Conservation (phyloP, 768 basidiomycete genomes). For the Lyophyllum atratum region DNA sequence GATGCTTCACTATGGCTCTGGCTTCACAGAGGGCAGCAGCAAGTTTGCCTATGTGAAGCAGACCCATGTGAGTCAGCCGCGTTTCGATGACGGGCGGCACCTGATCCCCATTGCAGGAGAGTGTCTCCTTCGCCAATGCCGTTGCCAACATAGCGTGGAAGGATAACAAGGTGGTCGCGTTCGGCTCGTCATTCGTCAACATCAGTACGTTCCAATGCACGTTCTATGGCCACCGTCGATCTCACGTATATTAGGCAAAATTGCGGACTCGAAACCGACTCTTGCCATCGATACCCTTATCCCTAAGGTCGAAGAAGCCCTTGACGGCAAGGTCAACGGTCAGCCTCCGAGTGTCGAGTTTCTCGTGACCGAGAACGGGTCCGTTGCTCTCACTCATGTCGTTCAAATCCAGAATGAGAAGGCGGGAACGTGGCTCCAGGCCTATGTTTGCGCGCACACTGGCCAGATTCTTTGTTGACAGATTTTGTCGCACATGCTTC, state of each 20-base stretch:
- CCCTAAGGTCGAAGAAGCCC: constrained; percentile 30
- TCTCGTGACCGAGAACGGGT: constrained; percentile 36
- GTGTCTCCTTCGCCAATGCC: constrained; percentile 33
- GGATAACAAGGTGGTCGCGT: constrained; percentile 37
- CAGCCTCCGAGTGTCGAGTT: constrained; percentile 39
- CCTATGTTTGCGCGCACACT: constrained; percentile 51
- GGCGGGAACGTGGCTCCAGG: constrained; percentile 51
- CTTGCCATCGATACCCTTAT: constrained; percentile 36
- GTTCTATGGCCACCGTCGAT: not conserved
- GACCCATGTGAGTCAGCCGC: constrained; percentile 21
- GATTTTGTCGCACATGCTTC: constrained; percentile 35
- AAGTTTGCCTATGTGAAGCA: constrained; percentile 34
- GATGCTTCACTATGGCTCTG: constrained; percentile 21
- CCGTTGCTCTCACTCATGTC: constrained; percentile 40
- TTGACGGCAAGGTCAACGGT: constrained; percentile 36
- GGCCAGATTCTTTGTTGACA: constrained; percentile 18
- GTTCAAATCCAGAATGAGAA: constrained; percentile 30
- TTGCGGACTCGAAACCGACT: constrained; percentile 33
- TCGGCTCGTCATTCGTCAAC: constrained; percentile 42
- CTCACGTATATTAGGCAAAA: constrained; percentile 10
- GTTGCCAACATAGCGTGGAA: constrained; percentile 46
- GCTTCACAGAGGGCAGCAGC: constrained; percentile 18
- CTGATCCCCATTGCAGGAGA: constrained; percentile 18
- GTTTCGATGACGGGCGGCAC: not conserved
- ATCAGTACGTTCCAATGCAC: constrained; percentile 20